Conservation (phyloP, 805 yeast genomes). For the Kuraishia capsulata region DNA sequence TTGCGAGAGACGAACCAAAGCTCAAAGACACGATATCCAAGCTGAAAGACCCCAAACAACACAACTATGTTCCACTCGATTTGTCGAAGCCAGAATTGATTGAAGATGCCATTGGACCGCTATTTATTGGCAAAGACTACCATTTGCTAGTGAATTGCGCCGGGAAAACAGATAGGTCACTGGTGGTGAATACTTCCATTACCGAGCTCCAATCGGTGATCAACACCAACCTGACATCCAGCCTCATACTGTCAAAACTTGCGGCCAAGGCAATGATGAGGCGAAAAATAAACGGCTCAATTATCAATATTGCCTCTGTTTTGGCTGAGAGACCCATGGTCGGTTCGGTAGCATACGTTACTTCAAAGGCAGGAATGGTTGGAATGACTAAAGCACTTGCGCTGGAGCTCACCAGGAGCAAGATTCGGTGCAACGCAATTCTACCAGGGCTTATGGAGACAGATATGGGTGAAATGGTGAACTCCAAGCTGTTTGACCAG, state of each 20-base stretch:
- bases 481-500: conserved; percentile 6
- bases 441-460: conserved; percentile 64
- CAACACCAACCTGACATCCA: conserved; percentile 47
- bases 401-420: conserved; percentile 40
- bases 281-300: conserved; percentile 19
- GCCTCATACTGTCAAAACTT: conserved; percentile 49
- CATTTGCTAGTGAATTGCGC: conserved; percentile 56
- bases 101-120: not conserved
- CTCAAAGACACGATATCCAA: conserved; percentile 20
- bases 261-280: conserved; percentile 43
- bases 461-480: conserved; percentile 43
- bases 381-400: conserved; percentile 57
- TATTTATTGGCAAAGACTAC: conserved; percentile 12
- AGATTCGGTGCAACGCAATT: conserved; percentile 54
- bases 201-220: conserved; percentile 36
- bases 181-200: conserved; percentile 34
- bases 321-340: conserved; percentile 34
- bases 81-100: conserved; percentile 7
- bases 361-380: conserved; percentile 61
- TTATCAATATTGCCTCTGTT: conserved; percentile 62
- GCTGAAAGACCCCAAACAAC: conserved; percentile 8
- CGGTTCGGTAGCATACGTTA: conserved; percentile 61
- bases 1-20: conserved; percentile 34
- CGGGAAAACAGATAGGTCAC: conserved; percentile 49
- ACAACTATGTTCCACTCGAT: conserved; percentile 10